A percentile compares a stretch with the other conserved stretches of the same genome.
Evolutionary conservation across 1,139 yeast species (phyloP).

Genomic region (Chernovozyma aurita): DNA sequence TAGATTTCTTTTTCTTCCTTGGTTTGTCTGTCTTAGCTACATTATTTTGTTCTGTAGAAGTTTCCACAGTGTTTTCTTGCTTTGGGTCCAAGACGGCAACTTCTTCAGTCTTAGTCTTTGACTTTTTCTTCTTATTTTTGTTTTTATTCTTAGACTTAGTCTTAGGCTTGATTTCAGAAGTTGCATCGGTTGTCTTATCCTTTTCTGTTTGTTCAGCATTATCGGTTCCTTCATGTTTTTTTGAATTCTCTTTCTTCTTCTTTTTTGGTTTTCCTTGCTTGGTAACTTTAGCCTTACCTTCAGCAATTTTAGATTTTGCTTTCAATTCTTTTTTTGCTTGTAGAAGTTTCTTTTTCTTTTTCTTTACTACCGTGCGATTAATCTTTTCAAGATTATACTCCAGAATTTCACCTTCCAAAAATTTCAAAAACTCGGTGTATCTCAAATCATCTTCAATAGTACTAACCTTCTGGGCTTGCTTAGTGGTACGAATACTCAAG

Average conservation of each 20-base stretch:
- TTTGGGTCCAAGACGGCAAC: too few species aligned
- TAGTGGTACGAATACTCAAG: background rate
- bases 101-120: too few species aligned
- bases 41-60: too few species aligned
- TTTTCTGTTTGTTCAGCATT: background rate
- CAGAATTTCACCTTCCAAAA: slow-evolving; percentile 1
- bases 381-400: slow-evolving; percentile 1
- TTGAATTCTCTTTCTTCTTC: background rate
- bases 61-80: too few species aligned
- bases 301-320: slow-evolving; percentile 1
- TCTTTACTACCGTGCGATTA: background rate
- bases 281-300: background rate
- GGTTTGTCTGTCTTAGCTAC: too few species aligned
- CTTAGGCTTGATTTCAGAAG: background rate
- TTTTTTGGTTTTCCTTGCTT: background rate
- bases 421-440: slow-evolving; percentile 3
- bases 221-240: background rate
- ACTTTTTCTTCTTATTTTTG: too few species aligned
- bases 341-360: slow-evolving; percentile 3
- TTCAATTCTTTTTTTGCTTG: slow-evolving; percentile 2
- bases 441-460: slow-evolving; percentile 1
- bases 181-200: slow-evolving; percentile 4
- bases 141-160: too few species aligned
- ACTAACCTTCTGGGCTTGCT: background rate
- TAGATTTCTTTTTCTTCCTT: too few species aligned